A percentile compares a stretch with the other conserved stretches of the same genome.
Conservation (phyloP, 768 basidiomycete genomes). For the Boletus eberwhitei region DNA sequence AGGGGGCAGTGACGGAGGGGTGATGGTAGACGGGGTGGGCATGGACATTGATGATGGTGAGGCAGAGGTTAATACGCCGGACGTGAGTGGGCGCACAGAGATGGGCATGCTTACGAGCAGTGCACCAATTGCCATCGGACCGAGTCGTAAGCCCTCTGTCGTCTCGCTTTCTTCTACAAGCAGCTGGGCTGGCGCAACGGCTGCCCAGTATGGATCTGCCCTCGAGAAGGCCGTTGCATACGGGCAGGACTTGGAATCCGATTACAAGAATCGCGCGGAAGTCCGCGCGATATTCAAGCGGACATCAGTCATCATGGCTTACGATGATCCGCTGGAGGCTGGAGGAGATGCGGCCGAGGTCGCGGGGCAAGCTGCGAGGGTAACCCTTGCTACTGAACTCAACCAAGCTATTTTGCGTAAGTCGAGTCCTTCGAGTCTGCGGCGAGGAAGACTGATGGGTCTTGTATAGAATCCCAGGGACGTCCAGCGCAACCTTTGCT, state of each 20-base stretch:
- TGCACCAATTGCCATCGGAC: slow-evolving; percentile 30
- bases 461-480: slow-evolving; percentile 66
- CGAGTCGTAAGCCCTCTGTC: slow-evolving; percentile 29
- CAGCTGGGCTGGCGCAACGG: slow-evolving; percentile 23
- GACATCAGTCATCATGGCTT: slow-evolving; percentile 79
- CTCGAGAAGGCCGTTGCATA: slow-evolving; percentile 68
- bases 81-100: slow-evolving; percentile 10
- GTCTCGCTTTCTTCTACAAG: slow-evolving; percentile 27
- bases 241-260: slow-evolving; percentile 65
- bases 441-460: neutral
- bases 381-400: slow-evolving; percentile 67
- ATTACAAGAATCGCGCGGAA: slow-evolving; percentile 63
- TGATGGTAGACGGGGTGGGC: slow-evolving; percentile 46
- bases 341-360: slow-evolving; percentile 65
- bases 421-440: slow-evolving; percentile 22
- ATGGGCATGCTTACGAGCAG: slow-evolving; percentile 14
- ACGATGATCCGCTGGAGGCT: slow-evolving; percentile 66
- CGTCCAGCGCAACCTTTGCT: slow-evolving; percentile 66
- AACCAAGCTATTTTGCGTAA: slow-evolving; percentile 81
- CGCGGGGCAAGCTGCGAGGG: slow-evolving; percentile 64
- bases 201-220: slow-evolving; percentile 51
- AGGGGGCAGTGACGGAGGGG: slow-evolving; percentile 36
- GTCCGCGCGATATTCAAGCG: slow-evolving; percentile 66
- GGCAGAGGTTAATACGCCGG: slow-evolving; percentile 30
- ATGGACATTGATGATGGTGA: slow-evolving; percentile 51